phyloP scores from a whole-genome alignment of 352 stramenopile genomes.

The Phytophthora niederhauseri region DNA sequence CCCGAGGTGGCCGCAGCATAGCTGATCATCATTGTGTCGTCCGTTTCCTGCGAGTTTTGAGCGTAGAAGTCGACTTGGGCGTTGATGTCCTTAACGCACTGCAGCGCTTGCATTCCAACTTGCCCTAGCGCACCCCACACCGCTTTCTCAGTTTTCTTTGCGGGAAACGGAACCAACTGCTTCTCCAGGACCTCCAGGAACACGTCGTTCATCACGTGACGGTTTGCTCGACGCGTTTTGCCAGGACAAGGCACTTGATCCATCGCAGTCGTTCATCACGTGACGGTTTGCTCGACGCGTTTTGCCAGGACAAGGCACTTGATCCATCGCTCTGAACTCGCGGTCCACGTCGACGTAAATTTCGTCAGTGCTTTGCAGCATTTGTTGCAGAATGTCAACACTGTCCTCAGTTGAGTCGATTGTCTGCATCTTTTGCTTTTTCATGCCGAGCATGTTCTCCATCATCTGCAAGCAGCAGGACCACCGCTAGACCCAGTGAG shows the following conservation, averaged over 20 bases:
- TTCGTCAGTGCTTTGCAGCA: constrained; percentile 22
- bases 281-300: constrained; percentile 12
- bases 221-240: constrained; percentile 6
- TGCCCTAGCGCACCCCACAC: constrained; percentile 16
- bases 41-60: not conserved
- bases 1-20: constrained; percentile 2
- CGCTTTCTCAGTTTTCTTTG: constrained; percentile 6
- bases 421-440: constrained; percentile 15
- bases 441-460: constrained; percentile 22
- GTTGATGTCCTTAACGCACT: constrained; percentile 18
- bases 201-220: constrained; percentile 13
- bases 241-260: constrained; percentile 17
- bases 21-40: constrained; percentile 23
- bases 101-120: constrained; percentile 14
- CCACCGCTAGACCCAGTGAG: too few species aligned
- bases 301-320: constrained; percentile 18
- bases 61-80: constrained; percentile 22
- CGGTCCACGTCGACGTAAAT: constrained; percentile 24
- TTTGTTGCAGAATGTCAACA: constrained; percentile 4
- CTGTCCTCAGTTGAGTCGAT: not conserved
- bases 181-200: constrained; percentile 36
- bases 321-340: constrained; percentile 1
- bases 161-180: constrained; percentile 24
- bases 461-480: constrained; percentile 3
- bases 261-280: constrained; percentile 18